phyloP scores from a whole-genome alignment of 805 yeast species.

The Candida succiphila region DNA sequence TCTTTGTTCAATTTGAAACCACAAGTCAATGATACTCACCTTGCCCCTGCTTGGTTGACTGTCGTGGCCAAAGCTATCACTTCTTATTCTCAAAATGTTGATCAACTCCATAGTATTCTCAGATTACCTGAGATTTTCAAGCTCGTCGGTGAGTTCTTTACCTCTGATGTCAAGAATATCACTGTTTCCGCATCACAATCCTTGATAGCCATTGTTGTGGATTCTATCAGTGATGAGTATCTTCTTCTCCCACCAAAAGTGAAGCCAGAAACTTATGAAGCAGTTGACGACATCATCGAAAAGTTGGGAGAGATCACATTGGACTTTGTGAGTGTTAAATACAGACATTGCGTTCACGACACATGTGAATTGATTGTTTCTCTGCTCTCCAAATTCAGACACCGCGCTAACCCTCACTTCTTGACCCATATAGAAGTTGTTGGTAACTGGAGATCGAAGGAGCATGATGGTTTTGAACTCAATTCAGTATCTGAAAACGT shows the following conservation, averaged over 20 bases:
- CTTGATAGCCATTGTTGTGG: slow-evolving; percentile 64
- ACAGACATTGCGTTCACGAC: slow-evolving; percentile 66
- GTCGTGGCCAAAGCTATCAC: slow-evolving; percentile 77
- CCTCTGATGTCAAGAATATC: slow-evolving; percentile 54
- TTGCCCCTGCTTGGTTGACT: slow-evolving; percentile 93
- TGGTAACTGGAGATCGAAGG: slow-evolving; percentile 82
- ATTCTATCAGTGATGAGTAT: slow-evolving; percentile 51
- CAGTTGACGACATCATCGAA: slow-evolving; percentile 42
- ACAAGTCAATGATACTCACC: slow-evolving; percentile 67
- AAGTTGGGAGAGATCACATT: slow-evolving; percentile 40
- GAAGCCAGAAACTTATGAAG: slow-evolving; percentile 41
- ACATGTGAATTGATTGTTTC: slow-evolving; percentile 60
- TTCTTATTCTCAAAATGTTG: slow-evolving; percentile 37
- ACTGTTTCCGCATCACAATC: slow-evolving; percentile 79
- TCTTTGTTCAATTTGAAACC: slow-evolving; percentile 77
- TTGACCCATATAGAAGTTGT: slow-evolving; percentile 56
- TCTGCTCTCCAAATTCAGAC: slow-evolving; percentile 51
- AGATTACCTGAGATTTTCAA: slow-evolving; percentile 49
- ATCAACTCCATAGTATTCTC: slow-evolving; percentile 40
- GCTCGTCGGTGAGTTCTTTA: slow-evolving; percentile 52
- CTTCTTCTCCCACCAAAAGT: slow-evolving; percentile 44
- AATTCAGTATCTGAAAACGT: slow-evolving; percentile 74
- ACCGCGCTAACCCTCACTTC: slow-evolving; percentile 63
- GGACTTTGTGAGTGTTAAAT: slow-evolving; percentile 61
- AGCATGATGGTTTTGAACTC: slow-evolving; percentile 53